phyloP scores from a whole-genome alignment of 345 rosid species.

The Mercurialis annua region DNA sequence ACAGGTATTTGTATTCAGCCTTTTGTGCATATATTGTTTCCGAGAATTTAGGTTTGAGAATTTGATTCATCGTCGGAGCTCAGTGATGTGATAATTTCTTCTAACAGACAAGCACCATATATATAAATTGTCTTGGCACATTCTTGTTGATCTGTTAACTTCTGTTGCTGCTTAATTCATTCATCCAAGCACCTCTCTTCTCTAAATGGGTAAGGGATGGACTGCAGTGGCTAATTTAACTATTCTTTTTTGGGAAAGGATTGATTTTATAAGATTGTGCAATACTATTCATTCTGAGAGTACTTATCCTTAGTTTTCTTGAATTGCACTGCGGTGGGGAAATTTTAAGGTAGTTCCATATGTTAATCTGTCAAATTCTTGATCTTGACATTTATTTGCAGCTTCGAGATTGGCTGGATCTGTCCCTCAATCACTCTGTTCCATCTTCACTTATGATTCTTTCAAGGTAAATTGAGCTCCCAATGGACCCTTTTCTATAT shows the following conservation, averaged over 20 bases:
- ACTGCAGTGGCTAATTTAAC: neutral
- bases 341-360: neutral
- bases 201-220: neutral
- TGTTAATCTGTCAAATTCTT: conserved; percentile 13
- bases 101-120: neutral
- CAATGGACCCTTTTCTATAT: neutral
- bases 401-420: conserved; percentile 86
- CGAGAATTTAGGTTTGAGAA: neutral
- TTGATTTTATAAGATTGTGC: neutral
- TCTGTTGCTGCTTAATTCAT: neutral
- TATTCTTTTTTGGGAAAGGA: neutral
- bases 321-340: neutral
- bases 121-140: neutral
- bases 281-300: neutral
- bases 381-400: conserved; percentile 27
- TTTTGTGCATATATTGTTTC: neutral
- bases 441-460: conserved; percentile 88
- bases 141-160: neutral
- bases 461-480: conserved; percentile 43
- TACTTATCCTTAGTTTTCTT: conserved; percentile 1
- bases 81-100: neutral
- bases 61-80: neutral
- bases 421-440: conserved; percentile 82
- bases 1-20: conserved; percentile 46
- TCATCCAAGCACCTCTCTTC: neutral